These are phyloP conservation scores for Astraeus odoratus DNA, from an alignment of 768 basidiomycete species.

Conservation along the genomic window DNA sequence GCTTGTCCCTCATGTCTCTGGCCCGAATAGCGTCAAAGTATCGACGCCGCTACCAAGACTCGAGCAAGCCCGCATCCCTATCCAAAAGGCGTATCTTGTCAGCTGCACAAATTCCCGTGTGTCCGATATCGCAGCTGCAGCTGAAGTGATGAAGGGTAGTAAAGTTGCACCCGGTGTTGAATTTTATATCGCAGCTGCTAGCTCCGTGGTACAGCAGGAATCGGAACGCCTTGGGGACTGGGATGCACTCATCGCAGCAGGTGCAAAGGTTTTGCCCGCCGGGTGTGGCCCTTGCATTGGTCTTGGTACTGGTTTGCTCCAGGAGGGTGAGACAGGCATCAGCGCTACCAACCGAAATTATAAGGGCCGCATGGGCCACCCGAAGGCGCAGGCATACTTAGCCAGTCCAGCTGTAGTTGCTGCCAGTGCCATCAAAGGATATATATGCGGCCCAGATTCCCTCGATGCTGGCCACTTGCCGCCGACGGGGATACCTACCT, in stretches of 20 bases:
- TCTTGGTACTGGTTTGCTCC: constrained; percentile 83
- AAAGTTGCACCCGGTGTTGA: constrained; percentile 85
- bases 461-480: constrained; percentile 50
- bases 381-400: constrained; percentile 91
- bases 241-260: constrained; percentile 78
- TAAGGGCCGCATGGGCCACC: constrained; percentile 97
- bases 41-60: constrained; percentile 90
- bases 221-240: constrained; percentile 83
- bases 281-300: constrained; percentile 99
- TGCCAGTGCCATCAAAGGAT: constrained; percentile 88
- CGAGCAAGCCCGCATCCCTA: constrained; percentile 62
- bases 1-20: constrained; percentile 91
- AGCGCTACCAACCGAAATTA: constrained; percentile 99
- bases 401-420: constrained; percentile 97
- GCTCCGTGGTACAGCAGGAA: constrained; percentile 86
- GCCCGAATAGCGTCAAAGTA: constrained; percentile 96
- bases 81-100: constrained; percentile 97
- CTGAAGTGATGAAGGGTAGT: constrained; percentile 77
- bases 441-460: constrained; percentile 77
- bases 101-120: constrained; percentile 97
- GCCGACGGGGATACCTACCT: constrained; percentile 44
- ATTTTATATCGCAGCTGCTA: constrained; percentile 96
- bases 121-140: constrained; percentile 90
- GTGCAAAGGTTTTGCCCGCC: constrained; percentile 88
- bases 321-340: constrained; percentile 94